These are phyloP conservation scores for Podaxis carcinomalis DNA, from an alignment of 768 basidiomycete species.

Conservation along the genomic window DNA sequence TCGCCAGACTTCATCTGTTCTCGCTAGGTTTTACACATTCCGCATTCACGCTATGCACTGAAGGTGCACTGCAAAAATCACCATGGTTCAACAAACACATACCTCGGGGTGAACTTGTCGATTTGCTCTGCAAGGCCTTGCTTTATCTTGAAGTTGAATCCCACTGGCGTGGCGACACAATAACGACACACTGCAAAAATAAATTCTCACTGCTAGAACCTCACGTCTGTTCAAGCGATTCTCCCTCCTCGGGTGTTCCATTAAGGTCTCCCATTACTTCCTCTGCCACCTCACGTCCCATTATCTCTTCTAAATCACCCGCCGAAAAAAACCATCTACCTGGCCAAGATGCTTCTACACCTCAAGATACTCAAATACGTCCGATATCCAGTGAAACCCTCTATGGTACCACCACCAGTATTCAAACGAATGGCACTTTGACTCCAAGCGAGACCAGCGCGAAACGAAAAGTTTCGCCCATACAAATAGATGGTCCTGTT, in stretches of 20 bases:
- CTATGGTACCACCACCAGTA: slow-evolving; percentile 5
- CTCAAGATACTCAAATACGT: slow-evolving; percentile 1
- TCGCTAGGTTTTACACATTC: slow-evolving; percentile 71
- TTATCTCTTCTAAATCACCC: background rate
- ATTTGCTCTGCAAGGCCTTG: slow-evolving; percentile 75
- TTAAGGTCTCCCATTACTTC: slow-evolving; percentile 12
- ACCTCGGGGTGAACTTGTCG: slow-evolving; percentile 76
- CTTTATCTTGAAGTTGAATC: slow-evolving; percentile 81
- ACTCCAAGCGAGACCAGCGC: slow-evolving; percentile 16
- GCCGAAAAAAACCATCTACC: background rate
- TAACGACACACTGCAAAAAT: slow-evolving; percentile 62
- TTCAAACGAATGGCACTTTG: slow-evolving; percentile 10
- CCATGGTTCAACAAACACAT: slow-evolving; percentile 69
- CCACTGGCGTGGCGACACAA: slow-evolving; percentile 66
- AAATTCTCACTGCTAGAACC: slow-evolving; percentile 72
- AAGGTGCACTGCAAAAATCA: slow-evolving; percentile 67
- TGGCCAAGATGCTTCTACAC: background rate
- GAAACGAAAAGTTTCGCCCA: slow-evolving; percentile 55
- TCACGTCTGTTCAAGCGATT: slow-evolving; percentile 63
- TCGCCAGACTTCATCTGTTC: slow-evolving; percentile 1
- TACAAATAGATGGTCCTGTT: slow-evolving; percentile 41
- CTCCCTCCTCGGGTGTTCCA: slow-evolving; percentile 24
- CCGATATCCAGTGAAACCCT: slow-evolving; percentile 10
- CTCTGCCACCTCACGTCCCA: background rate
- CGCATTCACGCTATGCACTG: slow-evolving; percentile 75